These are phyloP conservation scores for Aegilops umbellulata DNA, from an alignment of 176 grass and related monocot genomes.

Conservation along the genomic window DNA sequence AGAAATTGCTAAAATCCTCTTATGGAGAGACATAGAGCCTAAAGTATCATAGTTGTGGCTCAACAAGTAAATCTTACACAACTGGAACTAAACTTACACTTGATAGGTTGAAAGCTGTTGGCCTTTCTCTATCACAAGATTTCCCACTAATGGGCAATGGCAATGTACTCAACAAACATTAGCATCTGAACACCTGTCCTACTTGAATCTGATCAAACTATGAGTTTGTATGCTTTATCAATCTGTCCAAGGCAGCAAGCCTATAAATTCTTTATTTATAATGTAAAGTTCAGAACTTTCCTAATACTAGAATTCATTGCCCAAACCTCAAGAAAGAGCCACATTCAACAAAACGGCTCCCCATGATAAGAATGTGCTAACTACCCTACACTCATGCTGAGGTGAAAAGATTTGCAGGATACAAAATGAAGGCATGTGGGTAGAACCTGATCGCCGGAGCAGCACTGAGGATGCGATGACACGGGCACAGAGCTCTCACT, in stretches of 20 bases:
- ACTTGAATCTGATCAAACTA: slow-evolving; percentile 1
- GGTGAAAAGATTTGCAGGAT: slow-evolving; percentile 9
- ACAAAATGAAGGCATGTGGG: neutral
- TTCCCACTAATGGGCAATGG: neutral
- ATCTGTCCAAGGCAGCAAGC: slow-evolving; percentile 19
- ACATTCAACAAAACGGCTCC: neutral
- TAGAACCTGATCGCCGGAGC: slow-evolving; percentile 63
- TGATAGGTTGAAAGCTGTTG: neutral
- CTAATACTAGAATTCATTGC: neutral
- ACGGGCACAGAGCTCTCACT: slow-evolving; percentile 40
- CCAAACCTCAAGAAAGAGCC: neutral
- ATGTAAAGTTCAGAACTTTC: neutral
- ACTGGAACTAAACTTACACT: neutral
- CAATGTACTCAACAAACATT: neutral
- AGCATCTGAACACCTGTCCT: neutral
- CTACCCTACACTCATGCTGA: neutral
- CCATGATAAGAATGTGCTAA: neutral
- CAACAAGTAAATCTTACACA: slow-evolving; percentile 20
- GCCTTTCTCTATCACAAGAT: slow-evolving; percentile 7
- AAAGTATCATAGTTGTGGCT: neutral
- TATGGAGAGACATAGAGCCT: neutral
- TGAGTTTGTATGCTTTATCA: neutral
- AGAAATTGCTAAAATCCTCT: neutral
- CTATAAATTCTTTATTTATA: neutral
- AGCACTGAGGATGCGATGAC: slow-evolving; percentile 48